These are phyloP conservation scores for Aspergillus viridinutans DNA, from an alignment of 2,329 filamentous ascomycete genomes.

Conservation along the genomic window DNA sequence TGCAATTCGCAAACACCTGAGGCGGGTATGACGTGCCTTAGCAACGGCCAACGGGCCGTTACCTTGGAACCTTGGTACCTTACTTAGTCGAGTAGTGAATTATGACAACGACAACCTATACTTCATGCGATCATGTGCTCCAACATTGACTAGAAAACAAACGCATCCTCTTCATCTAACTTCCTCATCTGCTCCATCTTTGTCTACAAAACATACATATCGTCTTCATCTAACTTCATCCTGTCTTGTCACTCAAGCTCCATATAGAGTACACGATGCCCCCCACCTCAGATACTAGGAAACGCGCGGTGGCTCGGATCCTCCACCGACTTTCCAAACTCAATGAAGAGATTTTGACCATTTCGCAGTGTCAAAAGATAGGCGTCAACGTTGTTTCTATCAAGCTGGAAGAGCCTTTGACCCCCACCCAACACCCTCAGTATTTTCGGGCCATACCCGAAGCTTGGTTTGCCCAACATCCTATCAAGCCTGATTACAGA, in stretches of 20 bases:
- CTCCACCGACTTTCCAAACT: neutral
- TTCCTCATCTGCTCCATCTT: too few relatives aligned
- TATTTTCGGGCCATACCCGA: neutral
- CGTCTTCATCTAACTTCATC: too few relatives aligned
- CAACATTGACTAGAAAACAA: too few relatives aligned
- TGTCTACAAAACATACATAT: too few relatives aligned
- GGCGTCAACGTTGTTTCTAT: neutral
- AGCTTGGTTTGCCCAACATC: neutral
- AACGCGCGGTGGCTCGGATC: neutral
- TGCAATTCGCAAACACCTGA: too few relatives aligned
- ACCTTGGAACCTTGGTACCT: too few relatives aligned
- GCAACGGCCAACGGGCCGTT: too few relatives aligned
- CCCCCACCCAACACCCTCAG: neutral
- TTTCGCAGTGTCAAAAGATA: neutral
- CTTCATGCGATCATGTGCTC: constrained; percentile 1
- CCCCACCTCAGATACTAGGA: neutral
- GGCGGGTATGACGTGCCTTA: too few relatives aligned
- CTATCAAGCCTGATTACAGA: neutral
- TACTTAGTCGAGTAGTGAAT: neutral
- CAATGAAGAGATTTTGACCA: neutral
- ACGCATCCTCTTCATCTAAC: too few relatives aligned
- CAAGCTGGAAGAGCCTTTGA: neutral
- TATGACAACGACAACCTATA: neutral
- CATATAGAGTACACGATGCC: neutral
- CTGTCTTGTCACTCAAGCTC: neutral